Evolutionary conservation across 441 rosid genomes (phyloP), one percentile per base, ranked within the genome.

Genomic region (Adansonia gregorii): DNA sequence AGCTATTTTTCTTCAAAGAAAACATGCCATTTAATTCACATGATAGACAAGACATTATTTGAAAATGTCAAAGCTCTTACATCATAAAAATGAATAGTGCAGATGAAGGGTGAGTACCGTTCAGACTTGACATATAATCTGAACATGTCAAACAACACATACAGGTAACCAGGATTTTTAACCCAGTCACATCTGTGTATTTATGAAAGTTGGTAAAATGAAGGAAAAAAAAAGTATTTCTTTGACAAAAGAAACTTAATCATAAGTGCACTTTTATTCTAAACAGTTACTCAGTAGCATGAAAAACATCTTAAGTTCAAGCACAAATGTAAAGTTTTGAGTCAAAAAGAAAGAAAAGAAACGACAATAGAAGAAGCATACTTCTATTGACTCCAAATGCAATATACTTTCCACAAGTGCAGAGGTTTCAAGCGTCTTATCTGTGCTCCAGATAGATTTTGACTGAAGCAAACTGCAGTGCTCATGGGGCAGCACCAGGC

Each of bases 321-420:
- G n/a, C 6, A 67, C 19, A 64, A 31, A 49, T 66, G 41, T 74
- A 72, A 17, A 17, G 19, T 5, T 8, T 41, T 66, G 52, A n/a
- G 24, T 27, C 14, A 39, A 9, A 52, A 48, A 27, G 54, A 11
- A 14, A 14, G 12, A 27, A 72, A 17, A 35, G 41, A 12, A 24
- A 76, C 2, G 5, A 52, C 20, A 17, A 46, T 19, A 70, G 49
- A 64, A 67, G 31, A 56, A 66, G 15, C 85, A 24, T 88, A 96
- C 99, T 80, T 96, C 99, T 78, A 94, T 82, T 73, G 98, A 94
- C 80, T 96, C 97, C 81, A 94, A 79, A 63, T 90, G 98, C 85
- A 96, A 85, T 75, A 94, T 94, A 69, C 85, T 85, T 87, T 96
- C 98, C 78, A 93, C 90, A 77, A 88, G 88, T 48, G 94, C 73